These are phyloP conservation scores for Camellia japonica DNA, from an alignment of 148 eudicot genomes.

Conservation along the genomic window DNA sequence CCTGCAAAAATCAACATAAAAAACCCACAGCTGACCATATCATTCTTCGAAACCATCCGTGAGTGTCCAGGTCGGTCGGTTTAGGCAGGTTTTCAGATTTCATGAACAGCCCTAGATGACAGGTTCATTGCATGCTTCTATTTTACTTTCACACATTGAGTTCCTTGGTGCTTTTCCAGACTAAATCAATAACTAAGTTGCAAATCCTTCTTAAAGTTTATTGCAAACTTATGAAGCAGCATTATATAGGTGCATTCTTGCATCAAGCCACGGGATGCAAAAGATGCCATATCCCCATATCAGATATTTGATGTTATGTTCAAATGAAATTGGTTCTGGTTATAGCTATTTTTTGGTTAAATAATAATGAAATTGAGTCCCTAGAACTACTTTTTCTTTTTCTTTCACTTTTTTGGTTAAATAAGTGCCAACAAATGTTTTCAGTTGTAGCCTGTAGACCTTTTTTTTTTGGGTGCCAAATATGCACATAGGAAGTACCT, in stretches of 20 bases:
- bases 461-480: background rate
- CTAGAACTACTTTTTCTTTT: background rate
- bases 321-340: background rate
- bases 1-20: too few relatives aligned
- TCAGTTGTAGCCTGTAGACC: background rate
- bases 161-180: background rate
- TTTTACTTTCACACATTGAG: background rate
- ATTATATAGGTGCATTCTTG: background rate
- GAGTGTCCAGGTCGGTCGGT: too few relatives aligned
- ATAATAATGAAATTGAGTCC: background rate
- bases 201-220: background rate
- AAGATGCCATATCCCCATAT: background rate
- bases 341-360: background rate
- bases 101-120: background rate
- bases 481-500: background rate
- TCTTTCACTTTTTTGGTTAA: background rate
- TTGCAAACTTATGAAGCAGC: too few relatives aligned
- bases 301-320: background rate
- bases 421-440: background rate
- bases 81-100: too few relatives aligned
- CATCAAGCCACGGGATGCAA: background rate
- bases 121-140: background rate
- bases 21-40: too few relatives aligned
- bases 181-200: background rate
- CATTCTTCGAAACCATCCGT: too few relatives aligned